Evolutionary conservation across 2,329 filamentous ascomycete genomes (phyloP), one percentile per base, ranked within the genome.

Genomic region (Boeremia lycopersici): DNA sequence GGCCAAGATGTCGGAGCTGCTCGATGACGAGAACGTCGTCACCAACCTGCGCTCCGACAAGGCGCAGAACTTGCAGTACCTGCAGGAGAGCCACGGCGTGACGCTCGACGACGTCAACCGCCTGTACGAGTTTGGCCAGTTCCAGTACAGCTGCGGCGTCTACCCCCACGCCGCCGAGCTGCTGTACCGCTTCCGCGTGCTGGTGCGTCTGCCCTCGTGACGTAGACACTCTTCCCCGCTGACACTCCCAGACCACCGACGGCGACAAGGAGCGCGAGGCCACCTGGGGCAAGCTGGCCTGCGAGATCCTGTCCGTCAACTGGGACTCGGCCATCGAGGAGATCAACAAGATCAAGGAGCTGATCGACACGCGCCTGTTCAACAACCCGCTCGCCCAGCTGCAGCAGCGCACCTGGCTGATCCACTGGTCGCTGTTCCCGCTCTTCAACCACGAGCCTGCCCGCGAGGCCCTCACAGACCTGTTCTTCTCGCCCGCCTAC

Each of bases 351-450:
- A 81, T 90, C 28, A 76, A 90, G 36, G 83, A 87, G 72, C 84
- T 84, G 70, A 98, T 99, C 77, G 95, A 99, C 77, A 91, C 89
- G 55, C 91, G 92, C 76, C 87, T 98, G 60, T 97, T 96, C 85
- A 95, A 89, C 84, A 97, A 96, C 83, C 90, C 93, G 26, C 86
- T 97, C 62, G 93, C 90, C 57, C 95, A 99, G 81, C 89, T 99
- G 60, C 89, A 93, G 76, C 93, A 97, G 84, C 91, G 95, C 74
- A 96, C 93, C 55, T 96, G 93, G 91, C 84, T 99, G 71, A 89
- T 96, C 70, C 95, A 99, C 89, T 99, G 95, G 93, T 88, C 91
- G 40, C 88, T 99, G 59, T 99, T 98, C 86, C 93, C 95, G 59
- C 93, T 97, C 81, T 99, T 98, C 86, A 98, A 99, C 86, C 89